Conservation (phyloP, 495 filamentous ascomycete species). For the Pyrenula aspistea region DNA sequence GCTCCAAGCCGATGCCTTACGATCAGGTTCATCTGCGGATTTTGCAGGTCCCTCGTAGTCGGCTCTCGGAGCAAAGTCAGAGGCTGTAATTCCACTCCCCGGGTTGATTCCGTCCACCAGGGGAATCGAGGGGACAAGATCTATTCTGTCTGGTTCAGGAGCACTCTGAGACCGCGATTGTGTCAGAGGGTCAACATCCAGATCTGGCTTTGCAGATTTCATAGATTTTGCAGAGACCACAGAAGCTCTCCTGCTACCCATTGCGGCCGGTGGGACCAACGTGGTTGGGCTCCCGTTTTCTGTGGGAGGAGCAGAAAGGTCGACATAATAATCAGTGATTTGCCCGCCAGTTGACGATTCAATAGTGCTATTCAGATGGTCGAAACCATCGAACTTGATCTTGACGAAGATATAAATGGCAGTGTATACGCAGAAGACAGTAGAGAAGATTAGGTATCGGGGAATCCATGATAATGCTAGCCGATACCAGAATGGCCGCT, state of each 20-base stretch:
- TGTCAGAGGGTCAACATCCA: not conserved
- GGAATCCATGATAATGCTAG: slow-evolving; percentile 59
- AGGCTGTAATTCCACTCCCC: not conserved
- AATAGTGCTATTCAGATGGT: not conserved
- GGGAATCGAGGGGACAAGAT: not conserved
- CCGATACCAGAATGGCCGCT: slow-evolving; percentile 50
- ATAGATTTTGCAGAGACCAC: not conserved
- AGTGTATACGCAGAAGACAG: slow-evolving; percentile 49
- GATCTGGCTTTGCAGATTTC: not conserved
- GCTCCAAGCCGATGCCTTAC: not conserved
- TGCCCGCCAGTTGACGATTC: not conserved
- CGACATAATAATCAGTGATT: not conserved
- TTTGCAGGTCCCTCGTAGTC: not conserved
- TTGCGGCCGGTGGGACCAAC: not conserved
- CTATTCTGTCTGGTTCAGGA: not conserved
- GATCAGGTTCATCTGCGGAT: not conserved
- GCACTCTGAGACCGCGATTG: not conserved
- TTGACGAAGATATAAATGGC: slow-evolving; percentile 58
- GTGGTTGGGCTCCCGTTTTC: not conserved
- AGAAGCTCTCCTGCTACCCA: not conserved
- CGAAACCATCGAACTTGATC: slow-evolving; percentile 22
- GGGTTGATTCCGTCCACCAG: not conserved
- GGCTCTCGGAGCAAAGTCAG: not conserved
- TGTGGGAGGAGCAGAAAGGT: not conserved
- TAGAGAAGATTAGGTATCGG: slow-evolving; percentile 52